Conservation (phyloP, 2,329 filamentous ascomycete genomes). For the Beauveria sp. region DNA sequence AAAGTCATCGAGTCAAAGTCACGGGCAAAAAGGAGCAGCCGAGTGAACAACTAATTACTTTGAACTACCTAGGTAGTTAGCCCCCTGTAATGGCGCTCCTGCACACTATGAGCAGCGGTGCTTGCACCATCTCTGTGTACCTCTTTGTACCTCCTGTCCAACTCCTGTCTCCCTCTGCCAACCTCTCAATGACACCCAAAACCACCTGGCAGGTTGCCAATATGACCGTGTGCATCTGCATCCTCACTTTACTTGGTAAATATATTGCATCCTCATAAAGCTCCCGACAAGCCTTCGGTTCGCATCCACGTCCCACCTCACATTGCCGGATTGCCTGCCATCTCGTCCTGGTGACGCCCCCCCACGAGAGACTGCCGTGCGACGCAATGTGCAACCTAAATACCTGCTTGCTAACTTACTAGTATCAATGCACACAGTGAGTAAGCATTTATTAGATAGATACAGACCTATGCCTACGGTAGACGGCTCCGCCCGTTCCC, state of each 20-base stretch:
- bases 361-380: neutral
- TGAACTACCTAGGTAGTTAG: too few relatives aligned
- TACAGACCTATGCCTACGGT: neutral
- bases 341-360: neutral
- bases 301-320: slow-evolving; percentile 1
- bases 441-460: too few relatives aligned
- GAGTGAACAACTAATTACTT: too few relatives aligned
- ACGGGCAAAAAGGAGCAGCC: neutral
- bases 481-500: neutral
- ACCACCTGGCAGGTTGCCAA: neutral
- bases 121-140: neutral
- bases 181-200: neutral
- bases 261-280: neutral
- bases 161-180: neutral
- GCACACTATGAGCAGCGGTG: neutral
- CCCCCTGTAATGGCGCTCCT: neutral
- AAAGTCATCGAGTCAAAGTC: neutral
- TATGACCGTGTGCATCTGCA: neutral
- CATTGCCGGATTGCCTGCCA: neutral
- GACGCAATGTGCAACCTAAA: neutral
- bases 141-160: neutral
- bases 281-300: neutral
- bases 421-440: neutral
- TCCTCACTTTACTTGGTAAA: neutral
- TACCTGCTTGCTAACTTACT: neutral